These are phyloP conservation scores for Mortierella sp. DNA, from an alignment of 371 early-diverging fungal genomes.

Conservation along the genomic window DNA sequence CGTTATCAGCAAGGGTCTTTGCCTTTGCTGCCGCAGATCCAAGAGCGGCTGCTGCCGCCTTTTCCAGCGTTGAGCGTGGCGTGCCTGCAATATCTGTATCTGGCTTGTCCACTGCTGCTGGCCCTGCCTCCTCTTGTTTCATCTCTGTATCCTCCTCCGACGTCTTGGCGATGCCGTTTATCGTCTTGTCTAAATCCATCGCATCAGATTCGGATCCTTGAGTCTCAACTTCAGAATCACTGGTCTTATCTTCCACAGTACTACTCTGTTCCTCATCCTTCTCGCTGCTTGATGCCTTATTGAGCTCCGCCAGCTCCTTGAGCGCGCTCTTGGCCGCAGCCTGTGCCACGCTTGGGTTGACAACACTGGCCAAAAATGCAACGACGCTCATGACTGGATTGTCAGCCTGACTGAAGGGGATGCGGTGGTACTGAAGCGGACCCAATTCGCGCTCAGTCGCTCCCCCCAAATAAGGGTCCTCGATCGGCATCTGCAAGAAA, in stretches of 20 bases:
- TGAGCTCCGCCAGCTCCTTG: constrained; percentile 58
- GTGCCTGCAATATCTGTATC: constrained; percentile 19
- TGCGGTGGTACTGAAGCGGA: constrained; percentile 73
- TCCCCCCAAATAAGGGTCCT: constrained; percentile 84
- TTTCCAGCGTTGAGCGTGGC: constrained; percentile 61
- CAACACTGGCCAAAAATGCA: constrained; percentile 93
- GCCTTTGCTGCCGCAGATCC: constrained; percentile 77
- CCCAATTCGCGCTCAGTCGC: constrained; percentile 57
- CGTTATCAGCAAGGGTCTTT: constrained; percentile 64
- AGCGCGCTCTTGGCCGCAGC: constrained; percentile 86
- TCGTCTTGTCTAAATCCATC: constrained; percentile 56
- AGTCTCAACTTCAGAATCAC: too few relatives aligned
- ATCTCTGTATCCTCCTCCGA: constrained; percentile 23
- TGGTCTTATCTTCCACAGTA: constrained; percentile 8
- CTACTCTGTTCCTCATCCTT: constrained; percentile 10
- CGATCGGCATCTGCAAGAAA: constrained; percentile 96
- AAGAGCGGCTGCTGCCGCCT: constrained; percentile 70
- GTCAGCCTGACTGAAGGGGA: constrained; percentile 89
- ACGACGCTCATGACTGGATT: constrained; percentile 98
- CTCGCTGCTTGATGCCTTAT: constrained; percentile 47
- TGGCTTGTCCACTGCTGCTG: background rate
- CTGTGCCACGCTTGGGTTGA: constrained; percentile 91
- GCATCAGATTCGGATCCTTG: constrained; percentile 14
- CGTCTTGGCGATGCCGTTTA: constrained; percentile 11
- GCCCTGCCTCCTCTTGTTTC: constrained; percentile 9